phyloP scores from a whole-genome alignment of 2,329 filamentous ascomycete genomes.

The Corynespora cassiicola region DNA sequence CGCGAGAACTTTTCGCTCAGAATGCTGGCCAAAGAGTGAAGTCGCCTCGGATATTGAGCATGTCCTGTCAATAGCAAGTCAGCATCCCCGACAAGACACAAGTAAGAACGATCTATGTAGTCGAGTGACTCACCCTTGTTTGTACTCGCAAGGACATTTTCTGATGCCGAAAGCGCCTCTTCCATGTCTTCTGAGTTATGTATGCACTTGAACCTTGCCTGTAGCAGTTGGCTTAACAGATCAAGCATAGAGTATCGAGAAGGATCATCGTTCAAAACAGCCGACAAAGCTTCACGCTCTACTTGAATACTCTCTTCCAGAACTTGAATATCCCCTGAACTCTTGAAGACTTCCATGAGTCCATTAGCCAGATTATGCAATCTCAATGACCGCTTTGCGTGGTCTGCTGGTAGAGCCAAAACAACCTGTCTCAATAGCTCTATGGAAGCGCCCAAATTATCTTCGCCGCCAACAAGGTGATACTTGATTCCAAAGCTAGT shows the following conservation, averaged over 20 bases:
- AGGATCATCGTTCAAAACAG: neutral
- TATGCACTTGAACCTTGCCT: neutral
- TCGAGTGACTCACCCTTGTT: neutral
- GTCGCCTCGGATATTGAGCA: too few relatives aligned
- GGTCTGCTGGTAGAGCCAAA: neutral
- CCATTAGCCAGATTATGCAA: constrained; percentile 5
- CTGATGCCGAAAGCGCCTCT: constrained; percentile 1
- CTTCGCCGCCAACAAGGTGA: constrained; percentile 1
- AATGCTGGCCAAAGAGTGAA: too few relatives aligned
- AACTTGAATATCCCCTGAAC: neutral
- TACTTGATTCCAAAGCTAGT: constrained; percentile 1
- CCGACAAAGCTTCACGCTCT: neutral
- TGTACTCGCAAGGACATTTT: constrained; percentile 5
- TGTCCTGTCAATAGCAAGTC: too few relatives aligned
- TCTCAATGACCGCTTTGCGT: constrained; percentile 2
- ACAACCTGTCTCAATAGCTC: neutral
- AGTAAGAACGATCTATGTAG: constrained; percentile 1
- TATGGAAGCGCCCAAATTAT: constrained; percentile 1
- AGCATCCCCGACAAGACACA: constrained; percentile 3
- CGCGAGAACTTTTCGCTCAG: too few relatives aligned
- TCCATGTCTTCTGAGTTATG: neutral
- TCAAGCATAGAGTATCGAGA: neutral
- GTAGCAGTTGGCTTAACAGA: neutral
- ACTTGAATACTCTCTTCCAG: constrained; percentile 4
- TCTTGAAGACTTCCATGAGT: constrained; percentile 4